Evolutionary conservation across 2,329 filamentous ascomycete genomes (phyloP), one percentile per base, ranked within the genome.

Genomic region (Trichophyton verrucosum): DNA sequence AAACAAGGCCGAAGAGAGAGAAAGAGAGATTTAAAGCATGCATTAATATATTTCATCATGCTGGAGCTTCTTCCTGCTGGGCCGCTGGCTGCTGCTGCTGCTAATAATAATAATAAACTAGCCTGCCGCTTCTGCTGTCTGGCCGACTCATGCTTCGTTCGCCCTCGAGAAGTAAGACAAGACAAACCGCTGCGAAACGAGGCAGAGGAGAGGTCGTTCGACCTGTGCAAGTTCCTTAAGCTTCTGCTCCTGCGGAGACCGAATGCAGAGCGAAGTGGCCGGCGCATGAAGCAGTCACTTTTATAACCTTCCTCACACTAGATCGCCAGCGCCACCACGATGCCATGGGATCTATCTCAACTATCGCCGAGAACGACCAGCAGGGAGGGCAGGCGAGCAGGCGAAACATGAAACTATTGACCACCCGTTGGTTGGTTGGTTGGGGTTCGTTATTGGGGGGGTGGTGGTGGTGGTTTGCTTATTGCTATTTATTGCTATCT

Each of bases 391-490:
- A 33, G 51, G 51, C 27, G 51, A 55, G 27, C 51, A 36, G 27
- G 51, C 51, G 27, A 57, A 44, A 57, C 55, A 40, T 57, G 55
- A 57, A 57, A 57, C 55, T 57, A 44, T 57, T 44, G 33, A 44
- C 40, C 40, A 20, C 17, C 55, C 33, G 11, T 38, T 38, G 27
- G 30, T 57, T 57, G 55, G 55, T 57, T 57, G 55, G 55, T 44
- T 44, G 22, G 22, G 33, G 22, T 44, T 57, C 22, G 22, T 27
- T 42, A 53, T 53, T 53, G 49, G 49, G 49, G 30, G n/a, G n/a
- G n/a, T n/a, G n/a, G 30, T 33, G 30, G 30, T 33, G 6, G 6
- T 33, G 30, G 30, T 33, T 33, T 38, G 33, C 33, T 55, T 55
- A 30, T 55, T 55, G 51, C 51, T 55, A 33, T 33, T 55, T 51